Evolutionary conservation across 768 basidiomycete species (phyloP), one percentile per base, ranked within the genome.

Genomic region (Xerocomus brunneocitrinus): DNA sequence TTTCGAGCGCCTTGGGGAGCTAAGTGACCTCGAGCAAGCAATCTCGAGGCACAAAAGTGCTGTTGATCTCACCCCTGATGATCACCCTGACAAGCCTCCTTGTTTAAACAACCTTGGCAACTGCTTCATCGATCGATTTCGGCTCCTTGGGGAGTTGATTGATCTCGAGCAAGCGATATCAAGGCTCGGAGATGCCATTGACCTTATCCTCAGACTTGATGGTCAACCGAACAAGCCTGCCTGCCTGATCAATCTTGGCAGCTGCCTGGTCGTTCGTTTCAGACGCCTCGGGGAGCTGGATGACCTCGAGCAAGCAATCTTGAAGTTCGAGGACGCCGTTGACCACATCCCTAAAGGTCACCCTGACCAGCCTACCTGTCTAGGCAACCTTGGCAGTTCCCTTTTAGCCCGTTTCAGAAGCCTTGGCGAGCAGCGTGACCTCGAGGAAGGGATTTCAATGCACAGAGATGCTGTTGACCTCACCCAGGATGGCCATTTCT

Each of bases 241-340:
- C 27, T 44, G 35, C 24, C 38, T 56, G 2, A 40, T 10, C 27
- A 39, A 32, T 25, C 40, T 56, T 6, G 24, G 43, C 8, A 28
- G 2, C n/a, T 44, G 13, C 36, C 14, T 52, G 13, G 13, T 38
- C 16, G 25, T 7, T 42, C 40, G 49, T 22, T 50, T 34, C 14
- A 4, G n/a, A 24, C 40, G 9, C 13, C 31, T 49, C 10, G 48
- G 48, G 28, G 6, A 40, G 19, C 38, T 40, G 19, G 10, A 6
- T 22, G 48, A 53, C 46, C 52, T 54, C 12, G 41, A 54, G n/a
- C 19, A 44, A 49, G 53, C 53, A 6, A 49, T 54, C 3, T 32
- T 30, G 30, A 40, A 10, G n/a, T 10, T 9, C 8, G 22, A 12
- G 28, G 53, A 54, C 1, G 31, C 47, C 30, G n/a, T 38, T 4